A percentile compares a stretch with the other conserved stretches of the same genome.
phyloP scores from a whole-genome alignment of 164 flowering plant species.

The Vitis riparia region DNA sequence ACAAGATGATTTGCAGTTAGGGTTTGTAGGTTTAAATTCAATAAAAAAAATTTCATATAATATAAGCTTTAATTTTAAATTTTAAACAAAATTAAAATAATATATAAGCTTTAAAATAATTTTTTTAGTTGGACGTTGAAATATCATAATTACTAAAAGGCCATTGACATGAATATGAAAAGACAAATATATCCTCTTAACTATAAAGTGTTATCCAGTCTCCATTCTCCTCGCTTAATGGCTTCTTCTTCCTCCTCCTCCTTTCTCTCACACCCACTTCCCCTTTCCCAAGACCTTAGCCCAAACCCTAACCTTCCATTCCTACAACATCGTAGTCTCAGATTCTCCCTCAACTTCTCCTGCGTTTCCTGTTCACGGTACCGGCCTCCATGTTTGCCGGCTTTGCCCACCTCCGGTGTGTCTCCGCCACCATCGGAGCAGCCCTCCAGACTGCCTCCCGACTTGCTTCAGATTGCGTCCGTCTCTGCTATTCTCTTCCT shows the following conservation, averaged over 20 bases:
- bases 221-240: not conserved
- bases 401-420: not conserved
- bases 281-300: constrained; percentile 12
- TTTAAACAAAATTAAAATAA: too few species aligned
- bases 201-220: too few species aligned
- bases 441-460: constrained; percentile 4
- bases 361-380: not conserved
- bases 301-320: not conserved
- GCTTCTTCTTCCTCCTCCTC: not conserved
- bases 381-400: not conserved
- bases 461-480: constrained; percentile 15
- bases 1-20: too few species aligned
- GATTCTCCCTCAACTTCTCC: not conserved
- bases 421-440: not conserved
- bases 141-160: too few species aligned
- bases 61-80: too few species aligned
- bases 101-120: too few species aligned
- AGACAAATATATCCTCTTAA: too few species aligned
- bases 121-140: too few species aligned
- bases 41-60: too few species aligned
- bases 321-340: not conserved
- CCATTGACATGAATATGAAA: too few species aligned
- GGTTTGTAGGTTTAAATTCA: too few species aligned
- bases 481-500: constrained; percentile 27
- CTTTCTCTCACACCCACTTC: not conserved